A percentile compares a stretch with the other conserved stretches of the same genome.
These are phyloP conservation scores for Debaryomyces castellii DNA, from an alignment of 805 yeast species.

Conservation along the genomic window DNA sequence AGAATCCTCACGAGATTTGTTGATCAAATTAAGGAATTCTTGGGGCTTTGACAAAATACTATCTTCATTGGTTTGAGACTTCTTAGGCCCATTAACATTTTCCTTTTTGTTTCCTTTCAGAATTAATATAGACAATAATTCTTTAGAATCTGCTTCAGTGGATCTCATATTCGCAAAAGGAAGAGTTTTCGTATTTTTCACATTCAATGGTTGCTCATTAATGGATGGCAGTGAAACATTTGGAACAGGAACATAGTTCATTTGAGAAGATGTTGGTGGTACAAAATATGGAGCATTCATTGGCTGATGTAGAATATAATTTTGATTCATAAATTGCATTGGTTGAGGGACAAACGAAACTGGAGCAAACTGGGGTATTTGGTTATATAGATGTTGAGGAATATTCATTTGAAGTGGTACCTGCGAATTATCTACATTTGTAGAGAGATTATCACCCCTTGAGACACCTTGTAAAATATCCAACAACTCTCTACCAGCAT, in stretches of 20 bases:
- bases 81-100: conserved; percentile 3
- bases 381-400: conserved; percentile 33
- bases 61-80: background rate
- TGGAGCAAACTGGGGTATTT: conserved; percentile 16
- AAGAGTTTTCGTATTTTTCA: background rate
- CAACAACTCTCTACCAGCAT: conserved; percentile 77
- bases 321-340: background rate
- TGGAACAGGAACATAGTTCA: conserved; percentile 2
- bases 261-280: conserved; percentile 1
- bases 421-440: conserved; percentile 4
- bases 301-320: background rate
- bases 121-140: conserved; percentile 43
- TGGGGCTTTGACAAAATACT: conserved; percentile 15
- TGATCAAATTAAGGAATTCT: conserved; percentile 27
- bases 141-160: conserved; percentile 36
- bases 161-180: conserved; percentile 20
- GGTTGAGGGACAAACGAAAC: conserved; percentile 6
- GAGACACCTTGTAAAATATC: conserved; percentile 51
- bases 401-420: conserved; percentile 22
- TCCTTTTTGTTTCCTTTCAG: conserved; percentile 13
- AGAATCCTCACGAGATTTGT: conserved; percentile 9
- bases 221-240: background rate
- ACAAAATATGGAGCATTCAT: background rate
- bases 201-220: background rate
- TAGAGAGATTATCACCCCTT: conserved; percentile 6